Conservation (phyloP, 805 yeast genomes). For the Kodamaea neixiangensis region DNA sequence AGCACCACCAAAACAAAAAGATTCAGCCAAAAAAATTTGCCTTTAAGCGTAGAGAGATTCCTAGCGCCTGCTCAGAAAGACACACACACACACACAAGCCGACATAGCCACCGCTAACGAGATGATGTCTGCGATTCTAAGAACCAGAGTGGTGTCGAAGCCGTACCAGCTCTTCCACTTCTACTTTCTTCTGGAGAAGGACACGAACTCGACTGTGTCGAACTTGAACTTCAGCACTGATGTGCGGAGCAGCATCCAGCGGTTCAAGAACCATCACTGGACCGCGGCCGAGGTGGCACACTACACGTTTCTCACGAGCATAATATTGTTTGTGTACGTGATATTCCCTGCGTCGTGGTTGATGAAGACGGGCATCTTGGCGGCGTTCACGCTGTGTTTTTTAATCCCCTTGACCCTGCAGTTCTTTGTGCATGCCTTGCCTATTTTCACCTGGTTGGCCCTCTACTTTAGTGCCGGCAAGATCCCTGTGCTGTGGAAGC, state of each 20-base stretch:
- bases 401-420: constrained; percentile 77
- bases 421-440: constrained; percentile 79
- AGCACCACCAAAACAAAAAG: neutral
- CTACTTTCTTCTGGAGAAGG: constrained; percentile 57
- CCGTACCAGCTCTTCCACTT: constrained; percentile 47
- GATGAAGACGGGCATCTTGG: constrained; percentile 35
- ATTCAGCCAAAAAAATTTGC: neutral
- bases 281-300: constrained; percentile 51
- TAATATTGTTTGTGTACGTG: constrained; percentile 59
- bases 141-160: constrained; percentile 31
- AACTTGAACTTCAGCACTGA: constrained; percentile 53
- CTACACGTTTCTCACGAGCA: constrained; percentile 50
- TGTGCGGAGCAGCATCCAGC: constrained; percentile 41
- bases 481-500: constrained; percentile 74
- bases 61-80: too few relatives aligned
- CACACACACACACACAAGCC: too few relatives aligned
- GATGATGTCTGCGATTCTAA: constrained; percentile 19
- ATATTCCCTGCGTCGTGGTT: constrained; percentile 58
- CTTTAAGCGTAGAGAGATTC: neutral
- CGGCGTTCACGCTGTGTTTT: constrained; percentile 49
- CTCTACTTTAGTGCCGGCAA: constrained; percentile 76
- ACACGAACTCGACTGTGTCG: constrained; percentile 49
- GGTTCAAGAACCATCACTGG: constrained; percentile 45
- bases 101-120: too few relatives aligned
- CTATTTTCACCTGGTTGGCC: constrained; percentile 83